Evolutionary conservation across 331 rosid genomes (phyloP), one percentile per base, ranked within the genome.

Genomic region (Quercus tomentella): DNA sequence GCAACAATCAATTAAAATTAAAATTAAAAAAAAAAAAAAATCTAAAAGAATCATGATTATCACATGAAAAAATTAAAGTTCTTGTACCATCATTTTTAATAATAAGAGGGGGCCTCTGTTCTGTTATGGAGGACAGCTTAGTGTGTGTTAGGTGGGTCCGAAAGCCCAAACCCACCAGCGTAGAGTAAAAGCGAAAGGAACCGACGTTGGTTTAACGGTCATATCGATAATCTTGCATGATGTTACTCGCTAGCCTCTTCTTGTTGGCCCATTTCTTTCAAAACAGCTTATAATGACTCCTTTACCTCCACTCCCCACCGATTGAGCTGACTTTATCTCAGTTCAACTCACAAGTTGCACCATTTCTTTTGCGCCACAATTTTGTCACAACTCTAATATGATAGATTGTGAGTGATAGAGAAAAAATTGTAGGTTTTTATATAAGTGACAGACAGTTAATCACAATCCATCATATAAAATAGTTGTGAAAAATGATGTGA

Each of bases 141-240:
- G 45, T 8, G 45, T 9, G 16, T 17, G 21, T 33, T 56, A 7
- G 52, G 30, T 73, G 77, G 77, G 20, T 16, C 51, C 65, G 1
- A 49, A 33, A 17, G 23, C 26, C 33, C 77, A 74, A 60, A 20
- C 31, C 45, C 45, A 41, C 12, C 68, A 74, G 54, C 77, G 67
- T 74, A 21, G 35, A 33, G 69, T 7, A 6, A 21, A 74, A 74
- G 77, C 63, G 8, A 56, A 4, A 43, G 26, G 55, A 67, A n/a
- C 56, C 17, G 58, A 73, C 31, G 31, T 57, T 86, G 79, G 79
- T 79, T 79, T 74, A 86, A 45, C 82, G 72, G 43, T 77, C 22
- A 26, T 30, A 49, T 25, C 45, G 20, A 5, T 31, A 65, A 18
- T 51, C 45, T 33, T n/a, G 52, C 25, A 67, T 67, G 65, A 68